phyloP scores from a whole-genome alignment of 495 filamentous ascomycete species.

The Thozetella sp. region DNA sequence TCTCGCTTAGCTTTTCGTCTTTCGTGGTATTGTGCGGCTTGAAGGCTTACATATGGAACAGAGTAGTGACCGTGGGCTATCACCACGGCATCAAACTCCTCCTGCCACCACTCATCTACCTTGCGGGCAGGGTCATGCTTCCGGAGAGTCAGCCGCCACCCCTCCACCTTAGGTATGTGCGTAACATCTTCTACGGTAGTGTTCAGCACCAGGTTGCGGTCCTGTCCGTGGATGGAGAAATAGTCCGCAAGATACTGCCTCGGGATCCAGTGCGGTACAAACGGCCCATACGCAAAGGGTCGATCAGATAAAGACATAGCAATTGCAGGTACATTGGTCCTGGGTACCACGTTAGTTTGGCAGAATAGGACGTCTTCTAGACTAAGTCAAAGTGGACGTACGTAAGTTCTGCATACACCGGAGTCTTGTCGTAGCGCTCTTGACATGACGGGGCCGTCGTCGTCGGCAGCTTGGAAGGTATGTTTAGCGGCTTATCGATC shows the following conservation, averaged over 20 bases:
- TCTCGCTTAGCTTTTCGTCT: neutral
- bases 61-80: slow-evolving; percentile 54
- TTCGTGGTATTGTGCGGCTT: too few species aligned
- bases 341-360: slow-evolving; percentile 10
- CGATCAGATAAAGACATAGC: slow-evolving; percentile 52
- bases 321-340: slow-evolving; percentile 51
- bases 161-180: slow-evolving; percentile 19
- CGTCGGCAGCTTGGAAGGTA: slow-evolving; percentile 37
- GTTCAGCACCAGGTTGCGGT: slow-evolving; percentile 37
- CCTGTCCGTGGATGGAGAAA: slow-evolving; percentile 40
- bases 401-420: slow-evolving; percentile 49
- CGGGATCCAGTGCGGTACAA: slow-evolving; percentile 48
- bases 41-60: slow-evolving; percentile 43
- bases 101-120: slow-evolving; percentile 50
- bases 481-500: slow-evolving; percentile 39
- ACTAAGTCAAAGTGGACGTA: slow-evolving; percentile 20
- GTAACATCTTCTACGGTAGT: slow-evolving; percentile 52
- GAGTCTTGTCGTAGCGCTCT: slow-evolving; percentile 42
- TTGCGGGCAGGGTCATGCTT: slow-evolving; percentile 34
- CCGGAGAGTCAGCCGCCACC: slow-evolving; percentile 47
- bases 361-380: neutral
- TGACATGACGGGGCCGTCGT: slow-evolving; percentile 35
- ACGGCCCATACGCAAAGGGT: slow-evolving; percentile 51
- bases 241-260: slow-evolving; percentile 51
- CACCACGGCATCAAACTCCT: slow-evolving; percentile 49